phyloP scores from a whole-genome alignment of 2,329 filamentous ascomycete species.

The Aspergillus brunneoviolaceus region DNA sequence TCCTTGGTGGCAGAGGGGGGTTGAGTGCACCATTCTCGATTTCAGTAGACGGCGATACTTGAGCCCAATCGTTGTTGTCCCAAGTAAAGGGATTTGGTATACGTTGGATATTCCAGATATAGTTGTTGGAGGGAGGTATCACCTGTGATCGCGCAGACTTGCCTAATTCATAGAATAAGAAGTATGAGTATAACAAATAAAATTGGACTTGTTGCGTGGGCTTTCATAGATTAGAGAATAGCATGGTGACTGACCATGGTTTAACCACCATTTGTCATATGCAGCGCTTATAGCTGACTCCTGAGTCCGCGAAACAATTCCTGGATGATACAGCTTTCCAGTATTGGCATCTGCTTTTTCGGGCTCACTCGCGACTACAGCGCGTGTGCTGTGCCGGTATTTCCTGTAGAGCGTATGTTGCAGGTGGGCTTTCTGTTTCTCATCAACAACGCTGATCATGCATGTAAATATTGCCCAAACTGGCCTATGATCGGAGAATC shows the following conservation, averaged over 20 bases:
- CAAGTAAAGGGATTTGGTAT: conserved; percentile 78
- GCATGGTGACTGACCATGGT: conserved; percentile 50
- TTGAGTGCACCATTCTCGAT: conserved; percentile 13
- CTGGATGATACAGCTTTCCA: conserved; percentile 77
- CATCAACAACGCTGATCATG: conserved; percentile 76
- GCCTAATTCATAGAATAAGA: conserved; percentile 37
- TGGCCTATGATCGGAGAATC: conserved; percentile 93
- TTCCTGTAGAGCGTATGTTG: conserved; percentile 71
- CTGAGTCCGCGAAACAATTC: conserved; percentile 69
- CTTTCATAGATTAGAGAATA: no score
- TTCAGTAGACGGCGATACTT: neutral
- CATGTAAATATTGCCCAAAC: conserved; percentile 90
- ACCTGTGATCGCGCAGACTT: conserved; percentile 73
- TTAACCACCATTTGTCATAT: conserved; percentile 64
- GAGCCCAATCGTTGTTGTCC: conserved; percentile 80
- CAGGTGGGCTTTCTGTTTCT: conserved; percentile 68
- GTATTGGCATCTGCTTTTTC: conserved; percentile 48
- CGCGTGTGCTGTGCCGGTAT: conserved; percentile 64
- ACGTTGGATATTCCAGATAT: conserved; percentile 69
- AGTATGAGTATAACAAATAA: conserved; percentile 10
- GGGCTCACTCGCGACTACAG: conserved; percentile 30
- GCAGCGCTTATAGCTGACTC: conserved; percentile 59
- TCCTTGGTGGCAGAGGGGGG: conserved; percentile 26
- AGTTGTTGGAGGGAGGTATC: conserved; percentile 61
- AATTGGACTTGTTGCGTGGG: neutral